phyloP scores from a whole-genome alignment of 192 early-diverging fungal genomes.

The Coemansia sp. region DNA sequence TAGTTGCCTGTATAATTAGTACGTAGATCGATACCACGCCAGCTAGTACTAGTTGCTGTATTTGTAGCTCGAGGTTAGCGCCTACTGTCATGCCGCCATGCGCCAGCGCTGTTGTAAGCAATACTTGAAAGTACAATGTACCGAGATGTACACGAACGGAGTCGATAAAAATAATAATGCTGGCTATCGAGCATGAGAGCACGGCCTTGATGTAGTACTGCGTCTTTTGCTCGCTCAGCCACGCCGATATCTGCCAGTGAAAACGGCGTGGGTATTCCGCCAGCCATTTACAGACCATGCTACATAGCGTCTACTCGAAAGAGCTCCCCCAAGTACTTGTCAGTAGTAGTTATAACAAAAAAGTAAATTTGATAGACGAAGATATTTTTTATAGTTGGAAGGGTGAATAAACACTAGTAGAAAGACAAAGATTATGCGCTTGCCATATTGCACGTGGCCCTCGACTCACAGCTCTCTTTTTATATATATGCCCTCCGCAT shows the following conservation, averaged over 20 bases:
- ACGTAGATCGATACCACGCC: constrained; percentile 26
- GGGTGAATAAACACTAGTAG: neutral
- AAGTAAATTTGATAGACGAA: too few species aligned
- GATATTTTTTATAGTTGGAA: too few species aligned
- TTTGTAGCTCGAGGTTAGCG: constrained; percentile 43
- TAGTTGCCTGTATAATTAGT: constrained; percentile 23
- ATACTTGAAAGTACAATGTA: constrained; percentile 27
- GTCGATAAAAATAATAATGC: constrained; percentile 29
- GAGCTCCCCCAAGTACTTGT: neutral
- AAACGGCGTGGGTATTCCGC: neutral
- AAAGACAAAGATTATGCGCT: too few species aligned
- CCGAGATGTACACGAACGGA: constrained; percentile 27
- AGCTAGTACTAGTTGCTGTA: constrained; percentile 34
- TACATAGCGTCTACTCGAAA: neutral
- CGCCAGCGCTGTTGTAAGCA: constrained; percentile 41
- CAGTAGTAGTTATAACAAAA: neutral
- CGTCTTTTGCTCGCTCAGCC: constrained; percentile 25
- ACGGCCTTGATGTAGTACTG: constrained; percentile 45
- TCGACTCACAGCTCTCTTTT: neutral
- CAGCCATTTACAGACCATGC: constrained; percentile 1
- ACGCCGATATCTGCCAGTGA: neutral
- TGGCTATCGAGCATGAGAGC: constrained; percentile 27
- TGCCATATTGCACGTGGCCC: neutral
- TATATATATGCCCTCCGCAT: neutral
- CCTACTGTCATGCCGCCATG: constrained; percentile 43